Conservation (phyloP, 176 grass and related monocot species). For the Oryza nivara region DNA sequence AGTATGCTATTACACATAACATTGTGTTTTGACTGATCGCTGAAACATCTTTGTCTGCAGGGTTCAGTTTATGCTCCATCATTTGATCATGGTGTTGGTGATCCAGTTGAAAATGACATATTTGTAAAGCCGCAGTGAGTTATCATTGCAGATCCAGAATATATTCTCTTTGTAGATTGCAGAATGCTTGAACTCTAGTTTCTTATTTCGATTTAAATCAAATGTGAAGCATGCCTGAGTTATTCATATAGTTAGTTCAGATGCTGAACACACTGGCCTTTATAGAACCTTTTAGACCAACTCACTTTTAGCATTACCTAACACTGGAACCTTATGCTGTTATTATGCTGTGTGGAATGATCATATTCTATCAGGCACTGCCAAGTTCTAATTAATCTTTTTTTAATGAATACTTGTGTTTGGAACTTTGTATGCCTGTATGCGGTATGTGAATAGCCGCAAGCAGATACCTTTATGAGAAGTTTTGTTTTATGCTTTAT, state of each 20-base stretch:
- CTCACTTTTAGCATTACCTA: conserved; percentile 11
- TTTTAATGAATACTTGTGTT: conserved; percentile 18
- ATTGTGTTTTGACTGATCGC: conserved; percentile 13
- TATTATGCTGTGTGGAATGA: neutral
- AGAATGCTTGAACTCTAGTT: neutral
- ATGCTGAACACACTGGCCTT: neutral
- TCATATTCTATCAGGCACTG: neutral
- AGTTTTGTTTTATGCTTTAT: neutral
- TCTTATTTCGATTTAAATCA: neutral
- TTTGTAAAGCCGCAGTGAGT: conserved; percentile 67
- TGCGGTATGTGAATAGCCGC: neutral
- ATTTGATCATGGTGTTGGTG: conserved; percentile 96
- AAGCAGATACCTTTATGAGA: neutral
- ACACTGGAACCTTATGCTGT: neutral
- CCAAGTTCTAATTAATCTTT: neutral
- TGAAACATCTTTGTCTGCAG: conserved; percentile 46
- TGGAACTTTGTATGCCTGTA: neutral
- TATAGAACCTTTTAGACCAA: conserved; percentile 26
- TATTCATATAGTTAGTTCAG: neutral
- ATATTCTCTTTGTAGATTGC: neutral
- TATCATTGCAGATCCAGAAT: conserved; percentile 9
- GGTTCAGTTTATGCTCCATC: conserved; percentile 90
- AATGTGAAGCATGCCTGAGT: neutral
- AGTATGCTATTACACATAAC: neutral
- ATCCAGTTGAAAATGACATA: conserved; percentile 93